Evolutionary conservation across 371 early-diverging fungal genomes (phyloP).

Genomic region (Circinella umbellata): DNA sequence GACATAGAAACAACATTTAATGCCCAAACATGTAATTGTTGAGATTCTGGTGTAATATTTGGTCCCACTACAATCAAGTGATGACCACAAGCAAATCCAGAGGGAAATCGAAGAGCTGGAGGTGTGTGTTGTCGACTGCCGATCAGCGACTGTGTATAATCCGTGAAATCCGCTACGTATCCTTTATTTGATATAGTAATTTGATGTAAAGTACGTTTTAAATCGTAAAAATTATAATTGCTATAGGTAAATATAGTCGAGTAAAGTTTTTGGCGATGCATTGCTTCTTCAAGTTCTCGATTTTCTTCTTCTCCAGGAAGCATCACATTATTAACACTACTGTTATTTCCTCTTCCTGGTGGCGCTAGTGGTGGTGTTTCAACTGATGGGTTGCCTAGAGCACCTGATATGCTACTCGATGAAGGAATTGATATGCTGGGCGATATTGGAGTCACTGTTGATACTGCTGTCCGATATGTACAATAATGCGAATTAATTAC

Average conservation of each 20-base stretch:
- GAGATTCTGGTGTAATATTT: conserved; percentile 57
- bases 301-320: conserved; percentile 8
- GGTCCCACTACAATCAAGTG: conserved; percentile 74
- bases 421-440: conserved; percentile 15
- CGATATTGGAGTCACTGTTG: conserved; percentile 50
- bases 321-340: conserved; percentile 13
- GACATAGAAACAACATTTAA: conserved; percentile 59
- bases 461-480: conserved; percentile 70
- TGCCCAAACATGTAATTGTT: conserved; percentile 76
- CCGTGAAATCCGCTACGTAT: conserved; percentile 45
- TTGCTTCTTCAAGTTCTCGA: neutral
- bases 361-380: neutral
- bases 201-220: conserved; percentile 66
- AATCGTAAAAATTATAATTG: conserved; percentile 69
- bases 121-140: conserved; percentile 53
- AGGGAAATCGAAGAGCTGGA: conserved; percentile 77
- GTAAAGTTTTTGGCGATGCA: neutral
- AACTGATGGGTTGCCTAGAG: neutral
- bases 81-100: conserved; percentile 66
- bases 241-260: conserved; percentile 58
- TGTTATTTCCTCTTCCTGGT: neutral
- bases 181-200: conserved; percentile 44
- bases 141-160: conserved; percentile 33
- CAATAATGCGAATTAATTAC: conserved; percentile 67
- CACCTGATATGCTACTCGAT: neutral